Base-by-base conservation (phyloP, 148 eudicot species). In the Persicaria tinctoria region DNA sequence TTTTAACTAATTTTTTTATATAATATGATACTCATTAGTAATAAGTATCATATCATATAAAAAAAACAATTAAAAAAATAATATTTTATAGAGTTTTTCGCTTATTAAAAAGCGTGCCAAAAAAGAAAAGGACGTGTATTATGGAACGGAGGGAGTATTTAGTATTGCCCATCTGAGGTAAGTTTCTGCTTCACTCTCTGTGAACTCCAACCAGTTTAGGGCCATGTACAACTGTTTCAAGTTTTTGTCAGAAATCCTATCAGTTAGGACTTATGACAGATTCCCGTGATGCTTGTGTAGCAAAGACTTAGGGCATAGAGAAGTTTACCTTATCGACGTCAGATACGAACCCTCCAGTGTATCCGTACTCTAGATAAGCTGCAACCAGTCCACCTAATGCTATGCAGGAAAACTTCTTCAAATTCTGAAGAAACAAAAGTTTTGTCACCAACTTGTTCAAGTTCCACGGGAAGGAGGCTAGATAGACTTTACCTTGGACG, bases 301-400 rank as follows among this genome's bases (percentile, higher is more conserved):
- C 41, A 23, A 48, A 13, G 2, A 10, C 46, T 64, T 56, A 27
- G 46, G 46, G 68, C 6, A 32, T 6, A 63, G 69, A 75, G 73
- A 45, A 1, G 0, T 47, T 46, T 17, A 83, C 88, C 85, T 81
- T 80, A 57, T 80, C 77, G 9, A 85, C 84, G 73, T 85, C 88
- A 54, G 80, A 77, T 32, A 78, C 82, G 17, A 78, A 85, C 51
- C 85, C 79, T 76, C 76, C 74, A 0, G 85, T 83, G 84, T 79
- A 76, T 68, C 84, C 99, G 78, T 87, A 89, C 50, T 92, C 84
- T 59, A 92, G 84, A 81, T 92, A 95, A 77, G 92, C 97, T 14
- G 99, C 88, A 60, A 91, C 97, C 70, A 95, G 89, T 16, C 99
- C 99, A 6, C 97, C 99, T 79, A 95, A 82, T 56, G 97, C 99